These are phyloP conservation scores for Magnolia officinalis DNA, from an alignment of 164 flowering plant species.

Conservation along the genomic window DNA sequence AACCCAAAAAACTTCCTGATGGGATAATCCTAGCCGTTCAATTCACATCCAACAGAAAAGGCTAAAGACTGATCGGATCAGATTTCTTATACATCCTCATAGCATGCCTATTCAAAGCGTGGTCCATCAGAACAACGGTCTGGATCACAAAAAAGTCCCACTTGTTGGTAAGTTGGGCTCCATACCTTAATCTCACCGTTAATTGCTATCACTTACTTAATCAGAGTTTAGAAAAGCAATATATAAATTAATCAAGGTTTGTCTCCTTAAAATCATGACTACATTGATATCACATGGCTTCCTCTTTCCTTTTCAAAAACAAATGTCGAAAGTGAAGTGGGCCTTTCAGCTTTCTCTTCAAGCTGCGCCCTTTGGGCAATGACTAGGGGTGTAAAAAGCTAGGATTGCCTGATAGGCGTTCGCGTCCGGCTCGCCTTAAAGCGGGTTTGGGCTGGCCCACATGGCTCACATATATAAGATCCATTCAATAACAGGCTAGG, in stretches of 20 bases:
- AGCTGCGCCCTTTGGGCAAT: too few relatives aligned
- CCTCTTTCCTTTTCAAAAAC: not conserved
- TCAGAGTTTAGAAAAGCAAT: not conserved
- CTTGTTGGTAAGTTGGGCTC: not conserved
- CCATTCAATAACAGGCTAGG: not conserved
- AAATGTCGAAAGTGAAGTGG: not conserved
- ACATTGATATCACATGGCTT: not conserved
- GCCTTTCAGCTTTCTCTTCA: too few relatives aligned
- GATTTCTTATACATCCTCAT: too few relatives aligned
- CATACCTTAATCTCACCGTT: not conserved
- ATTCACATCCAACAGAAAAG: too few relatives aligned
- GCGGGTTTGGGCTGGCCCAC: not conserved
- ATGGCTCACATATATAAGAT: not conserved
- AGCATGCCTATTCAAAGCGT: too few relatives aligned
- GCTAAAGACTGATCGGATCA: too few relatives aligned
- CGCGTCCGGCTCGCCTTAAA: not conserved
- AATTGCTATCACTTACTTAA: too few relatives aligned
- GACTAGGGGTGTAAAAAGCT: too few relatives aligned
- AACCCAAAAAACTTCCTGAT: too few relatives aligned
- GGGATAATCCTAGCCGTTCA: too few relatives aligned
- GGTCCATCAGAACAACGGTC: too few relatives aligned
- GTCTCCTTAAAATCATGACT: not conserved
- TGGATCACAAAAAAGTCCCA: not conserved
- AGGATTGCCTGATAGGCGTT: too few relatives aligned
- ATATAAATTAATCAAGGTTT: not conserved